phyloP scores from a whole-genome alignment of 805 yeast species.

The Blastobotrys robertii region DNA sequence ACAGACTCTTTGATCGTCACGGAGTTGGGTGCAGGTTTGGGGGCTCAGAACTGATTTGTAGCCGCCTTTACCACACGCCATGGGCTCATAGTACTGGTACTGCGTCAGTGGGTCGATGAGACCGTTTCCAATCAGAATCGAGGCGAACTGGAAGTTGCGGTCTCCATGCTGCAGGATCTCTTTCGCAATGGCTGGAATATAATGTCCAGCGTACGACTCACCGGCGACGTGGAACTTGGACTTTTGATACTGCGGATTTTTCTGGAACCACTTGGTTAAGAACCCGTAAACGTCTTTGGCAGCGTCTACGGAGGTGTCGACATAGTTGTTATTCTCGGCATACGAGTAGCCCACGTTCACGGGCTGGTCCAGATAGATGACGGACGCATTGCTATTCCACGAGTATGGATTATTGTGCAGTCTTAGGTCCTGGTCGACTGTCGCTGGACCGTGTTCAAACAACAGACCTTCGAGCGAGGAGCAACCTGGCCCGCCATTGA shows the following conservation, averaged over 20 bases:
- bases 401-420: constrained; percentile 59
- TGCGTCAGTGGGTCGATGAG: constrained; percentile 67
- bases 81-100: constrained; percentile 69
- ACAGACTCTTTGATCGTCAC: constrained; percentile 8
- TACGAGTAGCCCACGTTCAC: constrained; percentile 68
- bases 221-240: constrained; percentile 67
- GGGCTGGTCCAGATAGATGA: constrained; percentile 75
- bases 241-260: constrained; percentile 45
- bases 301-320: constrained; percentile 63
- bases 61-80: constrained; percentile 89
- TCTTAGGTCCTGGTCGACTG: constrained; percentile 41
- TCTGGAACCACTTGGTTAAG: constrained; percentile 61
- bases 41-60: constrained; percentile 55
- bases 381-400: constrained; percentile 74
- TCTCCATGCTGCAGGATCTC: constrained; percentile 53
- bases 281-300: constrained; percentile 70
- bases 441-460: constrained; percentile 70
- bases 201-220: constrained; percentile 78
- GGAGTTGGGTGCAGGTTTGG: constrained; percentile 60
- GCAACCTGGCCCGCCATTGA: constrained; percentile 85
- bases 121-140: constrained; percentile 85
- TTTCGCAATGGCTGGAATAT: constrained; percentile 71
- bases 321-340: constrained; percentile 39
- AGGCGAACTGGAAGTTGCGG: constrained; percentile 56
- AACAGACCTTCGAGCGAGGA: constrained; percentile 70